These are phyloP conservation scores for Endogone sp. DNA, from an alignment of 192 early-diverging fungal species.

Conservation along the genomic window DNA sequence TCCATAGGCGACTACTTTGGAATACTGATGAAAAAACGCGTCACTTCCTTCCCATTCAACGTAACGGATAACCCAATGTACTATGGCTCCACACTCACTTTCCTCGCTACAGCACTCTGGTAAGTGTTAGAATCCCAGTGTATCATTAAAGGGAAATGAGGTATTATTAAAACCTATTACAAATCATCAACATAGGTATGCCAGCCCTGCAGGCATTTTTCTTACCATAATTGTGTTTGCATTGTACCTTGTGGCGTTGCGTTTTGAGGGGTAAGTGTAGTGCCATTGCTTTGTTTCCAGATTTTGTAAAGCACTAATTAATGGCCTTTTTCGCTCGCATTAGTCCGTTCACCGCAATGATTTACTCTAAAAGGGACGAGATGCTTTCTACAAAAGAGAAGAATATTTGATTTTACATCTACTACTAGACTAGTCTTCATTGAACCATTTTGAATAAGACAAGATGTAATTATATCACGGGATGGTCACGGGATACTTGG, in stretches of 20 bases:
- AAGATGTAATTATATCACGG: too few relatives aligned
- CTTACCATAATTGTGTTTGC: constrained; percentile 67
- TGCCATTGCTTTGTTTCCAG: background rate
- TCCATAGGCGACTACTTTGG: constrained; percentile 87
- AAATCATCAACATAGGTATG: constrained; percentile 34
- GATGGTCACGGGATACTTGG: too few relatives aligned
- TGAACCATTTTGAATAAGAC: too few relatives aligned
- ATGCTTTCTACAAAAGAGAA: too few relatives aligned
- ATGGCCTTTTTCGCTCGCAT: too few relatives aligned
- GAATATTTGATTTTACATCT: too few relatives aligned
- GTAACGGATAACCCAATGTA: constrained; percentile 95
- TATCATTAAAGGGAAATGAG: background rate
- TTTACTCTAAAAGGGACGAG: background rate
- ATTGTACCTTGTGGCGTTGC: constrained; percentile 71
- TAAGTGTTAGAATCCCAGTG: constrained; percentile 24
- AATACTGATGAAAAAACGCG: constrained; percentile 80
- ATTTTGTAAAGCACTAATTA: too few relatives aligned
- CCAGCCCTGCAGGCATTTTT: constrained; percentile 68
- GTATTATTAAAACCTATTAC: background rate
- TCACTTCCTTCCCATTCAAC: constrained; percentile 91
- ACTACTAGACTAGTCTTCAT: too few relatives aligned
- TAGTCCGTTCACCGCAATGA: background rate
- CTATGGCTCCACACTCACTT: constrained; percentile 82
- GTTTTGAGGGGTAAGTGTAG: constrained; percentile 67
- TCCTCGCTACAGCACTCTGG: constrained; percentile 82